Conservation (phyloP, 2,329 filamentous ascomycete genomes). For the Pseudophaeomoniella oleicola region DNA sequence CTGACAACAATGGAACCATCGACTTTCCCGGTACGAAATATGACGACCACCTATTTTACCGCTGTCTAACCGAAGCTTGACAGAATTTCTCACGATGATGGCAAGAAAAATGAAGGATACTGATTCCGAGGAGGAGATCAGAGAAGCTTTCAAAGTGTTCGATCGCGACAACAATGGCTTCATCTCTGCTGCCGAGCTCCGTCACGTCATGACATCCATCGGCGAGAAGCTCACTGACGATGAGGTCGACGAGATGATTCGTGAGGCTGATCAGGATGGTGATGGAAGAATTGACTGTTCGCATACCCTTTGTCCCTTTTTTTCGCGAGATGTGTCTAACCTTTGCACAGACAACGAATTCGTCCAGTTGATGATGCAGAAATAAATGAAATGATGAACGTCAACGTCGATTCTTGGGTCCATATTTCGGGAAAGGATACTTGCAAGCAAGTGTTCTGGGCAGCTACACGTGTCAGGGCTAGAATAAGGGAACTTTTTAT, state of each 20-base stretch:
- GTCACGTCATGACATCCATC: conserved; percentile 85
- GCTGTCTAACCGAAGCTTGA: not conserved
- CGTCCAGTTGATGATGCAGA: conserved; percentile 92
- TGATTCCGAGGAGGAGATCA: conserved; percentile 80
- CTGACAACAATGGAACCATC: conserved; percentile 85
- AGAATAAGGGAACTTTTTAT: not conserved
- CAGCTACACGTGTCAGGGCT: not conserved
- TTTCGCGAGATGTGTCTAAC: conserved; percentile 13
- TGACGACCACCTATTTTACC: not conserved
- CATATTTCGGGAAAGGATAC: not conserved
- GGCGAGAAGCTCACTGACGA: conserved; percentile 84
- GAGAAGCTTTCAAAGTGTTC: conserved; percentile 81
- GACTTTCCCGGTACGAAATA: conserved; percentile 66
- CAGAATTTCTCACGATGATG: conserved; percentile 90
- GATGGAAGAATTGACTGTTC: conserved; percentile 80
- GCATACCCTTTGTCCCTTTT: conserved; percentile 15
- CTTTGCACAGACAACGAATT: conserved; percentile 63
- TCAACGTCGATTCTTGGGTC: conserved; percentile 12
- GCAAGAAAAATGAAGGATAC: conserved; percentile 90
- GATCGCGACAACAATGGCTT: conserved; percentile 87
- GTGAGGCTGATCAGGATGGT: conserved; percentile 78
- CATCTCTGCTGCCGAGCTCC: conserved; percentile 75
- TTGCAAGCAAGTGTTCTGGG: conserved; percentile 13
- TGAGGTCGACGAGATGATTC: conserved; percentile 87
- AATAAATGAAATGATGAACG: conserved; percentile 38